Evolutionary conservation across 768 basidiomycete genomes (phyloP).

Genomic region (Mycena indigotica): DNA sequence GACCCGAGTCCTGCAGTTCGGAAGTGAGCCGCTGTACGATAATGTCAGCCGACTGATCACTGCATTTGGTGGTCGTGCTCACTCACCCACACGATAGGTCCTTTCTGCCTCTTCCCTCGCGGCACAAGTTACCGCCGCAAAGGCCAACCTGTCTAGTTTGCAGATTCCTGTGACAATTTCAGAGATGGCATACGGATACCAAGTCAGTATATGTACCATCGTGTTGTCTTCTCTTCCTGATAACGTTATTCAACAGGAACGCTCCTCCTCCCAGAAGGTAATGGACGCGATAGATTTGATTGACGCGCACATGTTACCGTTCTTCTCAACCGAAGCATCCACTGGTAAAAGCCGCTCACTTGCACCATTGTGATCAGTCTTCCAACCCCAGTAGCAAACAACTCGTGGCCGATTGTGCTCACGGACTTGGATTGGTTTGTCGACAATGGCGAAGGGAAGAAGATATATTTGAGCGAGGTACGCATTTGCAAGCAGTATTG

Average conservation of each 20-base stretch:
- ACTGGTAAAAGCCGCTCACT: conserved; percentile 44
- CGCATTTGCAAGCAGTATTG: conserved; percentile 17
- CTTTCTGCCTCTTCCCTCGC: conserved; percentile 53
- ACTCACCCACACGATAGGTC: no score
- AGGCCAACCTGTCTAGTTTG: conserved; percentile 50
- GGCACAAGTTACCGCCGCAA: conserved; percentile 50
- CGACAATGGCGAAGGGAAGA: conserved; percentile 63
- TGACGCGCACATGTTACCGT: conserved; percentile 72
- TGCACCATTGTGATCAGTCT: background rate
- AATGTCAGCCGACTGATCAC: no score
- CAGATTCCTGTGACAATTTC: conserved; percentile 72
- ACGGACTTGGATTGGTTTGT: conserved; percentile 70
- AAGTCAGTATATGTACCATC: conserved; percentile 34
- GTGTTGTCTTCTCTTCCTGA: no score
- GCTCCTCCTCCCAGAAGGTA: conserved; percentile 54
- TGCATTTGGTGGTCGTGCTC: no score
- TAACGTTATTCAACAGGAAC: no score
- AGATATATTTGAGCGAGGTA: conserved; percentile 75
- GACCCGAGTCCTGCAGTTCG: conserved; percentile 68
- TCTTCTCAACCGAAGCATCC: conserved; percentile 60
- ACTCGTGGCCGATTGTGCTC: conserved; percentile 64
- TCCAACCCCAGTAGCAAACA: conserved; percentile 42
- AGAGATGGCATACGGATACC: conserved; percentile 64
- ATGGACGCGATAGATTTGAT: conserved; percentile 64
- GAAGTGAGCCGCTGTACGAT: conserved; percentile 71